Evolutionary conservation across 2,329 filamentous ascomycete species (phyloP).

Genomic region (Blastomyces parvus): DNA sequence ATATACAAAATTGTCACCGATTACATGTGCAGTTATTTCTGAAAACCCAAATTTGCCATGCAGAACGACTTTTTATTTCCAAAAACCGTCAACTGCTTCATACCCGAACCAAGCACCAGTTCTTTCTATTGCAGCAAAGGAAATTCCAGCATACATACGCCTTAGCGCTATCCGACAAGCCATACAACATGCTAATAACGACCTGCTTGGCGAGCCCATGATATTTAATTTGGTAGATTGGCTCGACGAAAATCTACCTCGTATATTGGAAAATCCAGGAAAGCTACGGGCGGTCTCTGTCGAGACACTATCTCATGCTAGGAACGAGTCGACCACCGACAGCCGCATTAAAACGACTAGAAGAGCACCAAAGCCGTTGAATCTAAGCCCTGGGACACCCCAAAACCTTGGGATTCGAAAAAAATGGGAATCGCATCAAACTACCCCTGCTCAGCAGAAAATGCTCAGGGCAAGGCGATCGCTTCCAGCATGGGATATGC

Average conservation of each 20-base stretch:
- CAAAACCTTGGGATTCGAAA: slow-evolving; percentile 50
- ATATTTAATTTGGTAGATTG: slow-evolving; percentile 85
- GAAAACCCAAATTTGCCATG: slow-evolving; percentile 40
- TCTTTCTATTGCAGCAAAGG: slow-evolving; percentile 56
- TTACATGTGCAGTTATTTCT: slow-evolving; percentile 62
- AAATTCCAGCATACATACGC: slow-evolving; percentile 84
- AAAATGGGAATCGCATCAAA: slow-evolving; percentile 62
- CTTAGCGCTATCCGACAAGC: slow-evolving; percentile 75
- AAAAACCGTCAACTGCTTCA: slow-evolving; percentile 50
- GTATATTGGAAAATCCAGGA: slow-evolving; percentile 77
- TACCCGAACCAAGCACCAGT: slow-evolving; percentile 65
- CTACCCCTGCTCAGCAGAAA: slow-evolving; percentile 54
- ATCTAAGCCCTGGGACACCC: slow-evolving; percentile 51
- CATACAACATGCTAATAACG: slow-evolving; percentile 59
- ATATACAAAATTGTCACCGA: slow-evolving; percentile 51
- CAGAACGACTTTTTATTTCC: slow-evolving; percentile 52
- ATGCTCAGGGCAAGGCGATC: slow-evolving; percentile 65
- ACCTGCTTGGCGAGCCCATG: slow-evolving; percentile 75
- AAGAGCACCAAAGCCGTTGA: slow-evolving; percentile 49
- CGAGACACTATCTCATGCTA: slow-evolving; percentile 55
- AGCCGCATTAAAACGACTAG: slow-evolving; percentile 17
- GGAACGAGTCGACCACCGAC: slow-evolving; percentile 38
- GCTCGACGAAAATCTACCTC: slow-evolving; percentile 74
- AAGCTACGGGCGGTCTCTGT: slow-evolving; percentile 74
- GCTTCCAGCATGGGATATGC: slow-evolving; percentile 80